These are phyloP conservation scores for Hortiboletus flavorubellus DNA, from an alignment of 768 basidiomycete genomes.

Conservation along the genomic window DNA sequence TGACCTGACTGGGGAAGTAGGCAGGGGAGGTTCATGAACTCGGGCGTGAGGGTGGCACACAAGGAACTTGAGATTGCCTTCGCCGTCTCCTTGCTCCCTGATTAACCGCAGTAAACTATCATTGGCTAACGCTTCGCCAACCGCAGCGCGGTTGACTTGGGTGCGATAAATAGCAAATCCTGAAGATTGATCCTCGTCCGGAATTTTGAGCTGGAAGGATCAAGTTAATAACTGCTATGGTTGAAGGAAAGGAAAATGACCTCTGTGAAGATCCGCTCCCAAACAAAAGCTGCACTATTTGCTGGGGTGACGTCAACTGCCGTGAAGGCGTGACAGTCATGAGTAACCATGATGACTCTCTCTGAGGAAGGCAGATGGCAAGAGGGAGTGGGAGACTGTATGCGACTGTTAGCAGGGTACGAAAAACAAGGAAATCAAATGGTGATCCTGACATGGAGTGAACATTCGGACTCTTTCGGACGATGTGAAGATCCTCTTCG, in stretches of 20 bases:
- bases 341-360: conserved; percentile 60
- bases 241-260: conserved; percentile 37
- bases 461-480: conserved; percentile 24
- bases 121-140: conserved; percentile 68
- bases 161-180: conserved; percentile 83
- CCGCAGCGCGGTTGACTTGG: conserved; percentile 75
- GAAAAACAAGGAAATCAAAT: conserved; percentile 1
- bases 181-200: conserved; percentile 71
- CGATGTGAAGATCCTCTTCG: conserved; percentile 32
- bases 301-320: conserved; percentile 70
- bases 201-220: conserved; percentile 61
- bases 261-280: conserved; percentile 79
- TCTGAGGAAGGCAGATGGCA: conserved; percentile 31
- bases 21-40: conserved; percentile 51
- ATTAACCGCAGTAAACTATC: conserved; percentile 73
- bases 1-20: conserved; percentile 41
- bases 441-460: conserved; percentile 21
- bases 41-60: conserved; percentile 63
- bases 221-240: conserved; percentile 1
- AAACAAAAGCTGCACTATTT: conserved; percentile 61
- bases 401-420: conserved; percentile 11
- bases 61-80: conserved; percentile 81
- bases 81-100: conserved; percentile 66
- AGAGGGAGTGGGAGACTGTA: conserved; percentile 31
- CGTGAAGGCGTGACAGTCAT: conserved; percentile 72